Evolutionary conservation across 2,329 filamentous ascomycete genomes (phyloP).

Genomic region (Fusarium albosuccineum): DNA sequence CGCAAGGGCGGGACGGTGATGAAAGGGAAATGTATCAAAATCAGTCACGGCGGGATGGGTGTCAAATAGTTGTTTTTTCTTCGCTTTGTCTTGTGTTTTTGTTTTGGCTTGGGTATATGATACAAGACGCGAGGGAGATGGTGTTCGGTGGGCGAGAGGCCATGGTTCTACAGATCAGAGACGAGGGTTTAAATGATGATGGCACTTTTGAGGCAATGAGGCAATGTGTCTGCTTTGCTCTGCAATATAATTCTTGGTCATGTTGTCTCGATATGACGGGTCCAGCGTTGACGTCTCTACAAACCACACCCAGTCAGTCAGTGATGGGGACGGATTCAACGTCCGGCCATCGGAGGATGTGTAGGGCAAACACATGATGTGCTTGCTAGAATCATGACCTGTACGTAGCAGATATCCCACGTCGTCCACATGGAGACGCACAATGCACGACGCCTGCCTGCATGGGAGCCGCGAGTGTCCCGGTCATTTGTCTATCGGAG

Average conservation of each 20-base stretch:
- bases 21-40: conserved; percentile 45
- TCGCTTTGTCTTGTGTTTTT: conserved; percentile 26
- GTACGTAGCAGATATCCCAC: not conserved
- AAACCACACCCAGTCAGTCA: too few relatives aligned
- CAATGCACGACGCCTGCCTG: too few relatives aligned
- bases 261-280: not conserved
- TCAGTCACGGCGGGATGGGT: conserved; percentile 37
- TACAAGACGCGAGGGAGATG: conserved; percentile 24
- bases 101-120: conserved; percentile 42
- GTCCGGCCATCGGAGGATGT: not conserved
- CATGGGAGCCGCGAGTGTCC: too few relatives aligned
- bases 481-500: not conserved
- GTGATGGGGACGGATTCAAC: not conserved
- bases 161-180: conserved; percentile 26
- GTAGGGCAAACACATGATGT: not conserved
- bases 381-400: not conserved
- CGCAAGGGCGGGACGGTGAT: conserved; percentile 40
- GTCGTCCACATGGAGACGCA: not conserved
- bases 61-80: conserved; percentile 12
- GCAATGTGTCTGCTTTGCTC: not conserved
- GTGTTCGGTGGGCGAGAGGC: conserved; percentile 26
- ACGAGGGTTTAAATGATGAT: conserved; percentile 28
- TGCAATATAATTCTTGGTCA: not conserved
- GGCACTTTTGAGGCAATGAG: conserved; percentile 18
- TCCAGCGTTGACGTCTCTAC: too few relatives aligned